phyloP scores from a whole-genome alignment of 2,329 filamentous ascomycete species.

The Mycosphaerella sp. region DNA sequence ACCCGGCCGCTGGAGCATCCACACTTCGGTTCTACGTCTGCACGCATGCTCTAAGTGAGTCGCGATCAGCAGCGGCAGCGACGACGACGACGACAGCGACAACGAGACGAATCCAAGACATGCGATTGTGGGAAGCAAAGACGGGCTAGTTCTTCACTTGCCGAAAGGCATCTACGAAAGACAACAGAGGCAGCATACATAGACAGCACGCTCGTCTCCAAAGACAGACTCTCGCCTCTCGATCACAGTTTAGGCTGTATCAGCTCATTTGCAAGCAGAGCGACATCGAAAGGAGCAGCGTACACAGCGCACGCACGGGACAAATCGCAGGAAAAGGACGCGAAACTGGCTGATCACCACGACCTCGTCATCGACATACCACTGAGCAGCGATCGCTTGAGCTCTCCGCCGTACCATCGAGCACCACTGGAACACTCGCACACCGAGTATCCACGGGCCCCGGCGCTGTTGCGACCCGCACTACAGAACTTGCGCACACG shows the following conservation, averaged over 20 bases:
- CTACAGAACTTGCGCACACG: constrained; percentile 19
- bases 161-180: not conserved
- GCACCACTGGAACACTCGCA: constrained; percentile 1
- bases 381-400: constrained; percentile 14
- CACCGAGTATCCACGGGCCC: not conserved
- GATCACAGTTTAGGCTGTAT: not conserved
- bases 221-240: not conserved
- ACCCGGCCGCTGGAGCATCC: not conserved
- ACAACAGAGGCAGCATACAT: not conserved
- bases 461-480: constrained; percentile 12
- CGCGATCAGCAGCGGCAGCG: not conserved
- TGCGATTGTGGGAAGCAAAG: constrained; percentile 1
- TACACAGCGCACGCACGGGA: not conserved
- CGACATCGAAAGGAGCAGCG: not conserved
- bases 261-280: constrained; percentile 2
- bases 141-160: not conserved
- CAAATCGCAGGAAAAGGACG: not conserved
- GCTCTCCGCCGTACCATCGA: constrained; percentile 5
- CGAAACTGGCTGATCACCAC: constrained; percentile 7
- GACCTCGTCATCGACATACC: constrained; percentile 9
- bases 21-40: not conserved
- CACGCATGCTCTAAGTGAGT: not conserved
- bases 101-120: not conserved
- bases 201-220: not conserved
- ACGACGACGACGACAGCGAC: not conserved